Evolutionary conservation across 2,329 filamentous ascomycete species (phyloP).

Genomic region (Didymella glomerata): DNA sequence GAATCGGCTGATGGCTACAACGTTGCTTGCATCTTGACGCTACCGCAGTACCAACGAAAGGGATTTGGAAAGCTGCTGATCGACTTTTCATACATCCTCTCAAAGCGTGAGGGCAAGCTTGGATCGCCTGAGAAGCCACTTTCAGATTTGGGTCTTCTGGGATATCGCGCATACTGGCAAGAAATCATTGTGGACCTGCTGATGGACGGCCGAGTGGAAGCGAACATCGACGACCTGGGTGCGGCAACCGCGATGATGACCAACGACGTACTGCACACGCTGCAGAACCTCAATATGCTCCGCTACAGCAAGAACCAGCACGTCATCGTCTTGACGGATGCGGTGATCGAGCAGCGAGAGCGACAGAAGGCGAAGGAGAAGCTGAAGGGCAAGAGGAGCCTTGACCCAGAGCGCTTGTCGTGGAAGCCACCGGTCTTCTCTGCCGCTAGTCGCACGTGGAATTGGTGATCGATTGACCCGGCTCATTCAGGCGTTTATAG

Average conservation of each 20-base stretch:
- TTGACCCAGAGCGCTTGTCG: slow-evolving; percentile 80
- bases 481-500: not conserved
- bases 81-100: slow-evolving; percentile 96
- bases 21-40: slow-evolving; percentile 94
- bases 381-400: slow-evolving; percentile 76
- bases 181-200: slow-evolving; percentile 91
- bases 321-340: slow-evolving; percentile 90
- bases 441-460: slow-evolving; percentile 90
- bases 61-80: slow-evolving; percentile 94
- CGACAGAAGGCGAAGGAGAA: slow-evolving; percentile 82
- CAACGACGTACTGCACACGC: slow-evolving; percentile 91
- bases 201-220: slow-evolving; percentile 71
- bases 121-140: slow-evolving; percentile 97
- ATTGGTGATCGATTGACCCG: slow-evolving; percentile 68
- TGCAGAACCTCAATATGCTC: slow-evolving; percentile 94
- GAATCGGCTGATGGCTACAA: slow-evolving; percentile 98
- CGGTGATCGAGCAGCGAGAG: slow-evolving; percentile 73
- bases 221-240: slow-evolving; percentile 87
- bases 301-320: slow-evolving; percentile 96
- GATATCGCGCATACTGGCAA: slow-evolving; percentile 97
- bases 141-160: slow-evolving; percentile 88
- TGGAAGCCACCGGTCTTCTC: slow-evolving; percentile 98
- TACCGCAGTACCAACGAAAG: slow-evolving; percentile 95
- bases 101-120: slow-evolving; percentile 92
- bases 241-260: slow-evolving; percentile 90